These are phyloP conservation scores for Heritiera littoralis DNA, from an alignment of 345 rosid genomes.

Conservation along the genomic window DNA sequence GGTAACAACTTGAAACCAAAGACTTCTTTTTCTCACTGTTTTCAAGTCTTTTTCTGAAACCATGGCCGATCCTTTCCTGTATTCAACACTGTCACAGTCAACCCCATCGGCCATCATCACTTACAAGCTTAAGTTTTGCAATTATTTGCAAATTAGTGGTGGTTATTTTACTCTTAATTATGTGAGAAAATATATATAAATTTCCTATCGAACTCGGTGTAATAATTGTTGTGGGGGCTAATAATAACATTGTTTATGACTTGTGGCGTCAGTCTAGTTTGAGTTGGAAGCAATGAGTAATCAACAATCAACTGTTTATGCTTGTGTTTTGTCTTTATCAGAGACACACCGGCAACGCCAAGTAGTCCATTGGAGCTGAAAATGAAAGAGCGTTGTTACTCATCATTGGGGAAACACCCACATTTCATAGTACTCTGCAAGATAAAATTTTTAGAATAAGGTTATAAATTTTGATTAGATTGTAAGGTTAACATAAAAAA, in stretches of 20 bases:
- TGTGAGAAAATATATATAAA: no score
- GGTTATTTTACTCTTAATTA: not conserved
- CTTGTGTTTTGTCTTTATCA: not conserved
- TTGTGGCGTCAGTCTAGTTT: not conserved
- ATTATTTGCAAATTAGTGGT: not conserved
- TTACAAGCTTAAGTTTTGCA: not conserved
- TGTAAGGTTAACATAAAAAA: no score
- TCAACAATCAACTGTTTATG: not conserved
- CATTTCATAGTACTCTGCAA: conserved; percentile 37
- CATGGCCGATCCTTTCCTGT: not conserved
- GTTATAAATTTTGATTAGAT: no score
- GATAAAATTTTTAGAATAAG: no score
- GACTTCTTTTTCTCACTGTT: not conserved
- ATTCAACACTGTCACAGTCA: not conserved
- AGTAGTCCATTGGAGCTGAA: not conserved
- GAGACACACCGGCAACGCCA: not conserved
- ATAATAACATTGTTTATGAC: not conserved
- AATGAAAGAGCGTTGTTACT: not conserved
- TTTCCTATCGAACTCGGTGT: no score
- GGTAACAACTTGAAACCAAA: not conserved
- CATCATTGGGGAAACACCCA: not conserved
- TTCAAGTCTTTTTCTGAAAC: not conserved
- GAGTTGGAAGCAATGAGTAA: not conserved
- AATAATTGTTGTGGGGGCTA: not conserved
- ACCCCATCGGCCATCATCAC: not conserved